Evolutionary conservation across 495 filamentous ascomycete genomes (phyloP).

Genomic region (Penicillium pulvis): DNA sequence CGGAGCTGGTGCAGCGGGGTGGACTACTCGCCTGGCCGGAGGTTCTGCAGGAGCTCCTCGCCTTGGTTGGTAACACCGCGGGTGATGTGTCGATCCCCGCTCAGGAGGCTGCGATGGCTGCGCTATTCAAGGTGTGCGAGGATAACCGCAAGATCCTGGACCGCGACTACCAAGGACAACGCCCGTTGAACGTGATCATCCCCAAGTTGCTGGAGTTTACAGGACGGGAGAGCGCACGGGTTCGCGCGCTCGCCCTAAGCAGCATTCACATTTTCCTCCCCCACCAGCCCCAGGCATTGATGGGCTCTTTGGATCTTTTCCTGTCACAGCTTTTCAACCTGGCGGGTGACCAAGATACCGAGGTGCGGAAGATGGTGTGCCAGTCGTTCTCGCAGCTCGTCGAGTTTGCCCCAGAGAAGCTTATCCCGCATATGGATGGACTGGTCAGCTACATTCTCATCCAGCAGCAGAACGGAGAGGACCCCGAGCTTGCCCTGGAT

Average conservation of each 20-base stretch:
- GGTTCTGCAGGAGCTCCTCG: conserved; percentile 76
- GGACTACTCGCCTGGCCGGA: conserved; percentile 92
- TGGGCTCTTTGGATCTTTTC: conserved; percentile 75
- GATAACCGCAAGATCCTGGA: conserved; percentile 89
- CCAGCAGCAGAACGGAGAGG: conserved; percentile 81
- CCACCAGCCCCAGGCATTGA: conserved; percentile 73
- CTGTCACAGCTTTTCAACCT: conserved; percentile 81
- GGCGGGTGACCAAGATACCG: conserved; percentile 69
- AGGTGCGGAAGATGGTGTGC: conserved; percentile 89
- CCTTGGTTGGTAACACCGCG: conserved; percentile 70
- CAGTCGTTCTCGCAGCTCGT: conserved; percentile 90
- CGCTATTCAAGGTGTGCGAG: conserved; percentile 92
- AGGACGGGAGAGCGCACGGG: conserved; percentile 67
- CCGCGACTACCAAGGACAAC: conserved; percentile 79
- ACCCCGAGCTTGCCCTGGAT: conserved; percentile 89
- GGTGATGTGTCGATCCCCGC: conserved; percentile 66
- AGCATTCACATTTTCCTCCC: conserved; percentile 91
- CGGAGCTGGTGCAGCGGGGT: conserved; percentile 84
- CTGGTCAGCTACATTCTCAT: conserved; percentile 90
- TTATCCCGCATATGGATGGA: conserved; percentile 83
- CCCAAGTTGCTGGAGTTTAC: conserved; percentile 91
- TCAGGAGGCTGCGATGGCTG: conserved; percentile 93
- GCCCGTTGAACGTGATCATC: conserved; percentile 84
- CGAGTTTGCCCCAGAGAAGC: conserved; percentile 85
- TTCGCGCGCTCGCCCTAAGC: conserved; percentile 75